Evolutionary conservation across 2,329 filamentous ascomycete genomes (phyloP), one percentile per base, ranked within the genome.

Genomic region (Aspergillus uvarum): DNA sequence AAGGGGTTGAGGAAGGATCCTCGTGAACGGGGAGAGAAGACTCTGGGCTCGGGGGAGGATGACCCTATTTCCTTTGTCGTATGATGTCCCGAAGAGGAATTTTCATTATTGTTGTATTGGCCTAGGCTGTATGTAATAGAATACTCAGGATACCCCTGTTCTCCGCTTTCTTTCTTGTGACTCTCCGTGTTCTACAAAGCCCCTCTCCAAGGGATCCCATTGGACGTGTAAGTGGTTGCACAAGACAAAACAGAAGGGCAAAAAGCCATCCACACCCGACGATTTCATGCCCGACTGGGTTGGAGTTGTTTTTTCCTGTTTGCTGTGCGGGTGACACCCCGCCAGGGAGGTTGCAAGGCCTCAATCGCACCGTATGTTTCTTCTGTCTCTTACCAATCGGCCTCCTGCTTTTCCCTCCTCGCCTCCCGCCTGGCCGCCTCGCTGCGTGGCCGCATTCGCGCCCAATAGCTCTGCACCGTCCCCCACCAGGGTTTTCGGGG

Each of bases 131-230:
- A 67, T 69, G 65, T 67, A 68, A 67, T 69, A 67, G 60, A 61
- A 59, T 64, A 63, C 64, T 69, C 67, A 68, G 66, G 67, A 69
- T 69, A 69, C 67, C 67, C 67, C 61, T 59, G 58, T 66, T 52
- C 51, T 58, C 50, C 52, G 47, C 31, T 44, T 58, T 52, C 53
- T 52, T 52, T 31, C 35, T 42, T 42, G 32, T 42, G 51, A 26
- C 51, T 35, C 14, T 16, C 2, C 8, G 22, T 53, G 51, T 42
- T 42, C 42, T 42, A 29, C 47, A 29, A 22, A 14, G n/a, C 42
- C 26, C 47, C 24, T 55, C 12, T 55, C 44, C 53, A 22, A 44
- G 24, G 42, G 42, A 48, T 55, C 53, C 42, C 24, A 55, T 55
- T 55, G 53, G 53, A 29, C 42, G 38, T 44, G 14, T n/a, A n/a